Evolutionary conservation across 306 rosid genomes (phyloP), one percentile per base, ranked within the genome.

Genomic region (Datisca glomerata): DNA sequence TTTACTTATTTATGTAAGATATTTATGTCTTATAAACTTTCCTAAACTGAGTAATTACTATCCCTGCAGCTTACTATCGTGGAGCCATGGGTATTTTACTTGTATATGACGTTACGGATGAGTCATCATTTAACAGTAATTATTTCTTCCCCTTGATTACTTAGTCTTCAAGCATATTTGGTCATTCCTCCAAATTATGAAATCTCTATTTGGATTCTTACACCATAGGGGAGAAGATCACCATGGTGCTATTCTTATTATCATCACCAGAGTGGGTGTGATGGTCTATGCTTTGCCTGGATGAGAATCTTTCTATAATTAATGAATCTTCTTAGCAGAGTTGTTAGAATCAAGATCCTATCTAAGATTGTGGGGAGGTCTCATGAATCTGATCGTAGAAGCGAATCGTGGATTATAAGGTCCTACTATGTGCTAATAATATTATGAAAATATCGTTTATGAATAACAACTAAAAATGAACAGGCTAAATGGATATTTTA

Each of bases 11-110:
- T 33, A 36, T 6, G 41, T 36, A 36, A 13, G 15, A 12, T 12
- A 16, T 19, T 10, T 8, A 2, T 19, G 24, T 12, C 22, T 24
- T 17, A 2, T 24, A 4, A 11, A 18, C 24, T 37, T 24, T 5
- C 13, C 56, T 21, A 23, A 35, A 24, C 19, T 37, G 17, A 7
- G 10, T 4, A 24, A 8, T 53, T 62, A 18, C 51, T 53, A 51
- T 56, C 52, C 27, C 14, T 60, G 78, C 81, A 82, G 94, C 94
- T 48, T 86, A 86, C 65, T 86, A 86, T 46, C 94, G 94, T 28
- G 96, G 96, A 64, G 96, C 96, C 64, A 86, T 86, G 96, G 96
- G 96, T 38, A 86, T 86, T 70, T 79, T 86, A 80, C 94, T 86
- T 4, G 96, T 86, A 52, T 86, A 86, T 56, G 96, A 86, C 47